These are phyloP conservation scores for Sclerotinia spermophila DNA, from an alignment of 2,329 filamentous ascomycete genomes.

Conservation along the genomic window DNA sequence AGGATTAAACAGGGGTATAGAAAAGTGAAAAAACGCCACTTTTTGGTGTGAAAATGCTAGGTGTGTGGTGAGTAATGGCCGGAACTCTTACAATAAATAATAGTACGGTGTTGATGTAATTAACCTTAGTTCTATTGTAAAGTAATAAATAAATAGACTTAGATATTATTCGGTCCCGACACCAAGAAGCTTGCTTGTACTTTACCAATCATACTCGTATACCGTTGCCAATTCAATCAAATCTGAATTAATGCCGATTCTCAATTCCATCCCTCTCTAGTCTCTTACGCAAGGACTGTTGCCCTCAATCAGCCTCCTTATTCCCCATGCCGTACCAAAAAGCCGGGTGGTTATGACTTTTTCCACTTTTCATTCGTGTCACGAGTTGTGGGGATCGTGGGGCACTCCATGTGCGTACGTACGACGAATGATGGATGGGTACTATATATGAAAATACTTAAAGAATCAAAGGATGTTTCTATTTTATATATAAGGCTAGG, in stretches of 20 bases:
- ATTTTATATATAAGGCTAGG: neutral
- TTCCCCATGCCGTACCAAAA: neutral
- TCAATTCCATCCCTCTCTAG: neutral
- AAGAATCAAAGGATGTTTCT: neutral
- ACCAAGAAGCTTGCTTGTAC: neutral
- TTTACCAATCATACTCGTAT: neutral
- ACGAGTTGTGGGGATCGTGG: slow-evolving; percentile 8
- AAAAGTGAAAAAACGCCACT: no score
- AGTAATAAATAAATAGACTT: no score
- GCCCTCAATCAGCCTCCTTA: neutral
- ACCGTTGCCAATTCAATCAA: neutral
- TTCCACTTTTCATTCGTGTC: neutral
- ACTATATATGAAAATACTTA: neutral
- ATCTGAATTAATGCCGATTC: neutral
- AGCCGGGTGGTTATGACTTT: slow-evolving; percentile 12
- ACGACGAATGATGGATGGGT: neutral
- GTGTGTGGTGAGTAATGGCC: no score
- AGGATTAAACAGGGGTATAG: no score
- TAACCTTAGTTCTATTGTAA: no score
- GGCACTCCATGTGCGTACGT: slow-evolving; percentile 3
- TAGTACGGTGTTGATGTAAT: no score
- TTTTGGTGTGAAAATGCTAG: no score
- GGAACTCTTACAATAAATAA: no score
- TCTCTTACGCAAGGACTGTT: neutral
- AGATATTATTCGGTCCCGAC: slow-evolving; percentile 2